Evolutionary conservation across 306 rosid species (phyloP).

Genomic region (Cucurbita argyrosperma): DNA sequence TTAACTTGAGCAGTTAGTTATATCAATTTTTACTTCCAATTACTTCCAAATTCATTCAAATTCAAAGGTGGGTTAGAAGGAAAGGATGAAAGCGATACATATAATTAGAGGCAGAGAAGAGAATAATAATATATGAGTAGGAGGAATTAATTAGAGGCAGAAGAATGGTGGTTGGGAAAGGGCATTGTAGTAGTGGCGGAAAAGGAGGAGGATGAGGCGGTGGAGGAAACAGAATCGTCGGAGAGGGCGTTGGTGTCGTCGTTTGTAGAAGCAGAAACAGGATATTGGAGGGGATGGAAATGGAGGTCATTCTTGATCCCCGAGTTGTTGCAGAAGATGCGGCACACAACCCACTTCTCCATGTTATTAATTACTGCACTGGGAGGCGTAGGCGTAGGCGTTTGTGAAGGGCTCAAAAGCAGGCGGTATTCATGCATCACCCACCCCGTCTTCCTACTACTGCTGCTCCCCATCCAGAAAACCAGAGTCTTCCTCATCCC

Average conservation of each 20-base stretch:
- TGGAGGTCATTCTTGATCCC: background rate
- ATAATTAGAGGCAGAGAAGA: no score
- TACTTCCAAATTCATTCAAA: no score
- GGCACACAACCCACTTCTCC: background rate
- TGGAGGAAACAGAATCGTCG: background rate
- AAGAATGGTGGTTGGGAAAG: background rate
- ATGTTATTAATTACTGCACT: no score
- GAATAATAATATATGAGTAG: no score
- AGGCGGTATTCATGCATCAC: conserved; percentile 73
- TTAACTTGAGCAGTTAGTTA: no score
- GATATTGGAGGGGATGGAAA: background rate
- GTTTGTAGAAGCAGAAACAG: background rate
- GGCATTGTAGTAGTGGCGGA: background rate
- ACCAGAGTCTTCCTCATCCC: conserved; percentile 64
- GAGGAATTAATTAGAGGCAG: background rate
- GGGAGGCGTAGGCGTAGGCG: no score
- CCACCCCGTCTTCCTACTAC: conserved; percentile 41
- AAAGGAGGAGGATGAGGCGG: background rate
- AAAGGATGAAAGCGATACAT: no score
- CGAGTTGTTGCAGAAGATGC: background rate
- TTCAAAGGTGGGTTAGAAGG: no score
- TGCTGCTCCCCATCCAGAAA: conserved; percentile 24
- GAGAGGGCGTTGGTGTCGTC: background rate
- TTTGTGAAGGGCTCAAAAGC: no score
- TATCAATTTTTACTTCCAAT: no score